A percentile compares a stretch with the other conserved stretches of the same genome.
Evolutionary conservation across 352 stramenopile species (phyloP).

Genomic region (Globisporangium nagaii): DNA sequence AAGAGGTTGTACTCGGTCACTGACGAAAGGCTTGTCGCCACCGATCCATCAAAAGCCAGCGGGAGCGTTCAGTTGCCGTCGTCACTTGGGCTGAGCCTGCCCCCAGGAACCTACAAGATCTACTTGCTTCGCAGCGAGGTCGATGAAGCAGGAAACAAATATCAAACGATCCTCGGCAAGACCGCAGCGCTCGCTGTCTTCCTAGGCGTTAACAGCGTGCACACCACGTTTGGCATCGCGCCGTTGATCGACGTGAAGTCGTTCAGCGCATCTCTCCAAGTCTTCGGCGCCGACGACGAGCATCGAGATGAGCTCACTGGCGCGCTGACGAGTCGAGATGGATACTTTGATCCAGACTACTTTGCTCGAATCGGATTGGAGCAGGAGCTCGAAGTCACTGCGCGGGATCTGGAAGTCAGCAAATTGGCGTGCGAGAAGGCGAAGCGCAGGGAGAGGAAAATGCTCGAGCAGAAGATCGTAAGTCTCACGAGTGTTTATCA

Average conservation of each 20-base stretch:
- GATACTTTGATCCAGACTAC: constrained; percentile 20
- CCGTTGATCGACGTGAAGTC: constrained; percentile 50
- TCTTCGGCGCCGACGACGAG: constrained; percentile 21
- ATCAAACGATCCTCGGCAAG: constrained; percentile 20
- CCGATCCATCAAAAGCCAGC: constrained; percentile 12
- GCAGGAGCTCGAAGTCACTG: constrained; percentile 33
- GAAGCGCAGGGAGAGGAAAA: constrained; percentile 13
- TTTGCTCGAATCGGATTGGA: constrained; percentile 16
- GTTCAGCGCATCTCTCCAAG: constrained; percentile 26
- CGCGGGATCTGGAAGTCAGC: constrained; percentile 14
- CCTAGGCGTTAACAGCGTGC: constrained; percentile 39
- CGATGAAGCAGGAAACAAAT: constrained; percentile 14
- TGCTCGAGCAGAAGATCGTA: constrained; percentile 15
- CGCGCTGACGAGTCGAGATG: constrained; percentile 14
- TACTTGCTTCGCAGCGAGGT: constrained; percentile 41
- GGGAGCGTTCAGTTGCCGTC: constrained; percentile 28
- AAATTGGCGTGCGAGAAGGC: constrained; percentile 2
- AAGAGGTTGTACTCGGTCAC: constrained; percentile 21
- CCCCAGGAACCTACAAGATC: constrained; percentile 35
- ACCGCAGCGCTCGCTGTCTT: constrained; percentile 28
- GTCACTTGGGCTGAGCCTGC: constrained; percentile 35
- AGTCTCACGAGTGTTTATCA: constrained; percentile 2
- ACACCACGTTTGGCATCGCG: constrained; percentile 53
- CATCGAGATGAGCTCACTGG: constrained; percentile 15
- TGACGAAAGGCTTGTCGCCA: constrained; percentile 15